These are phyloP conservation scores for Hypoxylon subgilvum DNA, from an alignment of 495 filamentous ascomycete species.

Conservation along the genomic window DNA sequence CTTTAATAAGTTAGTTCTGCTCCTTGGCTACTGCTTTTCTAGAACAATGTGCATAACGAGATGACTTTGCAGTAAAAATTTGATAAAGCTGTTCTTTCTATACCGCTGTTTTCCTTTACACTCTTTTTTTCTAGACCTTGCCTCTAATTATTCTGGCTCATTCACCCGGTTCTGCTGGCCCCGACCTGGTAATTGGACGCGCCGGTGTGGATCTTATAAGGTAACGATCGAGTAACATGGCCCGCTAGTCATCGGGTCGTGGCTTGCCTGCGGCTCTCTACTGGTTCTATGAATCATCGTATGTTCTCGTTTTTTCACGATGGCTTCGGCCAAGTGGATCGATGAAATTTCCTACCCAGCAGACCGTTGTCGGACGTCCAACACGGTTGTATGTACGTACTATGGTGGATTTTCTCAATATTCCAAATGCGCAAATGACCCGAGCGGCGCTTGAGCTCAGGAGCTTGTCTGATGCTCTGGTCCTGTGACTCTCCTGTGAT, in stretches of 20 bases:
- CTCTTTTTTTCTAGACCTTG: constrained; percentile 11
- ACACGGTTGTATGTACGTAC: too few species aligned
- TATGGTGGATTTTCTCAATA: too few species aligned
- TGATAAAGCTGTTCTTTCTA: not conserved
- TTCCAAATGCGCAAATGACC: constrained; percentile 7
- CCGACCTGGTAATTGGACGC: constrained; percentile 27
- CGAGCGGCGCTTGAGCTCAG: constrained; percentile 17
- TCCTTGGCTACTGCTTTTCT: too few species aligned
- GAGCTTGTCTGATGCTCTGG: constrained; percentile 8
- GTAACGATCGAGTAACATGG: constrained; percentile 41
- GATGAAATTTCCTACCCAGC: constrained; percentile 22
- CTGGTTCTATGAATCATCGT: constrained; percentile 25
- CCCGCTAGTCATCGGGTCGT: constrained; percentile 29
- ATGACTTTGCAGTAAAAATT: too few species aligned
- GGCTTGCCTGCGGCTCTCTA: constrained; percentile 16
- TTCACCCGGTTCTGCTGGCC: constrained; percentile 15
- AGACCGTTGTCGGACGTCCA: too few species aligned
- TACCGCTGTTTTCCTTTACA: constrained; percentile 17
- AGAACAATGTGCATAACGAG: too few species aligned
- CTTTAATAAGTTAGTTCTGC: too few species aligned
- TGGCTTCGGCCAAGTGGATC: constrained; percentile 40
- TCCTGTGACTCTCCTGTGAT: too few species aligned
- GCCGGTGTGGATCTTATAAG: constrained; percentile 40
- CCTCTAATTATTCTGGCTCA: constrained; percentile 17
- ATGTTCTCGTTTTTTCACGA: constrained; percentile 37